These are phyloP conservation scores for Kazachstania viticola DNA, from an alignment of 805 yeast species.

Conservation along the genomic window DNA sequence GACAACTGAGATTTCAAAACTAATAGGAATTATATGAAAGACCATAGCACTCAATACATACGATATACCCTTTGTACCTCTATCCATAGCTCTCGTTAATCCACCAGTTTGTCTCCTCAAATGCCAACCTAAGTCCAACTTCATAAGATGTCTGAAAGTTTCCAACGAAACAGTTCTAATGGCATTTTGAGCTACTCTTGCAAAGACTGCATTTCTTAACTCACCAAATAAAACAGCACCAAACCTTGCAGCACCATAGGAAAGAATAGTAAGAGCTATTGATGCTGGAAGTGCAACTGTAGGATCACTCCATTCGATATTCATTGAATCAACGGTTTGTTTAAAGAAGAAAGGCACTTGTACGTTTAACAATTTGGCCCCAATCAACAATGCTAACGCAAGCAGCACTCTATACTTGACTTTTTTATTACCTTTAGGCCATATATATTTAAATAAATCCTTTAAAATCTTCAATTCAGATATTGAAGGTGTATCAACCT, in stretches of 20 bases:
- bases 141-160: slow-evolving; percentile 74
- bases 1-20: slow-evolving; percentile 85
- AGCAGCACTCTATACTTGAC: slow-evolving; percentile 63
- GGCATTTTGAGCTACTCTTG: slow-evolving; percentile 89
- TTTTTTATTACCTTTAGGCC: slow-evolving; percentile 66
- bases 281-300: slow-evolving; percentile 45
- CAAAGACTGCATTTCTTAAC: slow-evolving; percentile 88
- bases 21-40: slow-evolving; percentile 89
- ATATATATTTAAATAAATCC: slow-evolving; percentile 56
- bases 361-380: slow-evolving; percentile 78
- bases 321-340: slow-evolving; percentile 82
- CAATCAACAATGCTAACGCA: slow-evolving; percentile 63
- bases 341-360: slow-evolving; percentile 95
- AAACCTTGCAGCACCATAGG: slow-evolving; percentile 88
- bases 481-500: no score
- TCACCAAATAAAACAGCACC: slow-evolving; percentile 94
- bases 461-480: slow-evolving; percentile 42
- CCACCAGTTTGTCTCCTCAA: slow-evolving; percentile 92
- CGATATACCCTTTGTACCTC: slow-evolving; percentile 96
- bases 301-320: slow-evolving; percentile 66
- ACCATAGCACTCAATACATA: slow-evolving; percentile 92
- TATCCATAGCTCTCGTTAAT: slow-evolving; percentile 85
- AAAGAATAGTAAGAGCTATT: slow-evolving; percentile 59
- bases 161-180: slow-evolving; percentile 80
- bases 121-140: slow-evolving; percentile 83